Conservation (phyloP, 1,284 basidiomycete species). For the Heterobasidion irregulare region DNA sequence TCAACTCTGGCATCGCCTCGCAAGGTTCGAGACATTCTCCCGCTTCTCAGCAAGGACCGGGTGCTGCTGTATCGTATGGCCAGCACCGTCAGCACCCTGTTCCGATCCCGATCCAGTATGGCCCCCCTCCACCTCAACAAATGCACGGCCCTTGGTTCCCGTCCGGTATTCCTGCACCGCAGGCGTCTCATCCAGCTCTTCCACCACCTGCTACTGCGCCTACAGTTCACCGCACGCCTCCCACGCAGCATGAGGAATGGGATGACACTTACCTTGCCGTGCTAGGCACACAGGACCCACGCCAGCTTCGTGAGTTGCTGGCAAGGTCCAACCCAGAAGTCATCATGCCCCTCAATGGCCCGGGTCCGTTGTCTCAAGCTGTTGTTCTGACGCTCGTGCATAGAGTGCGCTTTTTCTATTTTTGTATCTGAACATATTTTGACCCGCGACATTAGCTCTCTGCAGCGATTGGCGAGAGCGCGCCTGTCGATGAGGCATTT, state of each 20-base stretch:
- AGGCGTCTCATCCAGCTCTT: constrained; percentile 65
- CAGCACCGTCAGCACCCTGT: constrained; percentile 9
- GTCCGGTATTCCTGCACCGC: constrained; percentile 57
- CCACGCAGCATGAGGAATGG: constrained; percentile 63
- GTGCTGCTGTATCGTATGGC: constrained; percentile 3
- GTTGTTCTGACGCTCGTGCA: constrained; percentile 75
- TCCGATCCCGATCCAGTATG: constrained; percentile 6
- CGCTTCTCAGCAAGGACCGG: constrained; percentile 13
- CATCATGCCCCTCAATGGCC: constrained; percentile 66
- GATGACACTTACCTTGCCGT: constrained; percentile 73
- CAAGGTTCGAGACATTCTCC: constrained; percentile 31
- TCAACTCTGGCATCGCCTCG: constrained; percentile 33
- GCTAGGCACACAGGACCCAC: constrained; percentile 60
- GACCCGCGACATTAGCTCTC: constrained; percentile 40
- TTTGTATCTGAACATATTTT: neutral
- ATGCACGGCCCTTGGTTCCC: constrained; percentile 51
- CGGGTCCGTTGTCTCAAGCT: constrained; percentile 66
- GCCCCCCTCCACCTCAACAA: constrained; percentile 25
- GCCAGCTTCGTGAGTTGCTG: constrained; percentile 66
- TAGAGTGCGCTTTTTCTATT: constrained; percentile 42
- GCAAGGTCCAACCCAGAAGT: constrained; percentile 66
- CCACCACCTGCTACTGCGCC: constrained; percentile 64
- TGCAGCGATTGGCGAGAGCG: constrained; percentile 60
- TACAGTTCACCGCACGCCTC: constrained; percentile 41
- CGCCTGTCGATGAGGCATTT: constrained; percentile 70